Evolutionary conservation across 1,139 yeast species (phyloP).

Genomic region (Geotrichum klebahnii): DNA sequence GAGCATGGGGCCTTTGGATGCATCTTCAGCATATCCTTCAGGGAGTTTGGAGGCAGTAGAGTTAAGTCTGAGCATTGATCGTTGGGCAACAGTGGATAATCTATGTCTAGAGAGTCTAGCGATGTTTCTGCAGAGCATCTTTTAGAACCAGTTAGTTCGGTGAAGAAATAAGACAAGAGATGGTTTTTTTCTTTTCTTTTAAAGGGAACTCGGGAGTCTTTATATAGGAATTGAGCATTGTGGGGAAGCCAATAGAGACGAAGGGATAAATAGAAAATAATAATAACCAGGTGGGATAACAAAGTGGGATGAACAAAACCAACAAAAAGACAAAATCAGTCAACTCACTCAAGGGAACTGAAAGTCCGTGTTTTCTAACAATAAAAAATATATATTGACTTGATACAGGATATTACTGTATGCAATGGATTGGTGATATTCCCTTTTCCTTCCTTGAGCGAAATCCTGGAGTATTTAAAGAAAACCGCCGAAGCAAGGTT

Average conservation of each 20-base stretch:
- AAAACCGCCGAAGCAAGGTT: too few species aligned
- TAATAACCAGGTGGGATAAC: neutral
- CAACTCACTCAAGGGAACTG: neutral
- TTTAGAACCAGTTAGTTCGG: neutral
- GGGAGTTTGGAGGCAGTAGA: slow-evolving; percentile 35
- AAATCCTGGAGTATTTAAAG: too few species aligned
- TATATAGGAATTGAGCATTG: too few species aligned
- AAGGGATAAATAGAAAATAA: neutral
- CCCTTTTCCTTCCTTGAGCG: too few species aligned
- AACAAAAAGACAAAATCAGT: neutral
- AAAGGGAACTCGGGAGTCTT: too few species aligned
- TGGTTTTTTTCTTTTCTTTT: too few species aligned
- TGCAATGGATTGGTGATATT: too few species aligned
- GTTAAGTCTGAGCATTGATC: slow-evolving; percentile 29
- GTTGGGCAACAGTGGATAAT: slow-evolving; percentile 13
- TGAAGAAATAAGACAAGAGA: neutral
- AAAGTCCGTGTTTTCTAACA: neutral
- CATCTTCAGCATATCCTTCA: slow-evolving; percentile 37
- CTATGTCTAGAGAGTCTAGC: slow-evolving; percentile 14
- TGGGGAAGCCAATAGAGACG: neutral
- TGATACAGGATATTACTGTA: too few species aligned
- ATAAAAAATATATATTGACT: too few species aligned
- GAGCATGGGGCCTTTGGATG: slow-evolving; percentile 63
- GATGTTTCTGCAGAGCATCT: slow-evolving; percentile 17
- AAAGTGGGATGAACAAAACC: neutral